Percentiles rank a stretch among this genome's conserved stretches.
Evolutionary conservation across 2,329 filamentous ascomycete species (phyloP).

Genomic region (Phialophora chinensis): DNA sequence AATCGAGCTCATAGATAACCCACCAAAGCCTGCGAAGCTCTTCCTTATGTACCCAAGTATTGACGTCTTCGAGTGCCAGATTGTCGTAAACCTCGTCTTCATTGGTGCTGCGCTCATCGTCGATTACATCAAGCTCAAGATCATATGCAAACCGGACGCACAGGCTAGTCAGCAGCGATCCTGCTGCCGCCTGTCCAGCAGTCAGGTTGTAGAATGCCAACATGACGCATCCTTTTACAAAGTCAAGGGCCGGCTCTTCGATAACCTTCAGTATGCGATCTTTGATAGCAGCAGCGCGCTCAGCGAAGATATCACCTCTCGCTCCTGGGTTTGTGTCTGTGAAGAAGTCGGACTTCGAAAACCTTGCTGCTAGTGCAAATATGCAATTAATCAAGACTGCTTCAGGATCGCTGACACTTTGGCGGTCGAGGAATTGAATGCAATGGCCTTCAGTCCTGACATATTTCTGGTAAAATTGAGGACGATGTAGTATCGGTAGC

Average conservation of each 20-base stretch:
- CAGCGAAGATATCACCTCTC: slow-evolving; percentile 3
- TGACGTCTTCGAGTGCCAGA: not conserved
- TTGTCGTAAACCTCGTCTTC: not conserved
- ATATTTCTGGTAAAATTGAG: slow-evolving; percentile 10
- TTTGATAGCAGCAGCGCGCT: slow-evolving; percentile 16
- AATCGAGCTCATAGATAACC: slow-evolving; percentile 29
- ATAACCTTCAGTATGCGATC: slow-evolving; percentile 14
- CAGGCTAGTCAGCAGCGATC: slow-evolving; percentile 93
- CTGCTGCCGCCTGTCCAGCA: slow-evolving; percentile 3
- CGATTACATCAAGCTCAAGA: slow-evolving; percentile 87
- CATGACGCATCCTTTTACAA: slow-evolving; percentile 20
- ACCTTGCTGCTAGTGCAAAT: slow-evolving; percentile 16
- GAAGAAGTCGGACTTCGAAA: slow-evolving; percentile 15
- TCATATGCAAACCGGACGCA: slow-evolving; percentile 88
- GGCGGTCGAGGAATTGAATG: not conserved
- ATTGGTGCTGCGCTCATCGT: slow-evolving; percentile 52
- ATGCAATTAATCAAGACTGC: slow-evolving; percentile 22
- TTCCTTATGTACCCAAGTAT: slow-evolving; percentile 24
- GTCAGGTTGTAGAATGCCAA: slow-evolving; percentile 24
- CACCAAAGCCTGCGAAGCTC: slow-evolving; percentile 26
- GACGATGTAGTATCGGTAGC: slow-evolving; percentile 15
- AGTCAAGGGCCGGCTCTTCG: slow-evolving; percentile 18
- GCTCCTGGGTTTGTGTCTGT: not conserved
- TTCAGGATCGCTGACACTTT: not conserved
- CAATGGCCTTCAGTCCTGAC: not conserved